These are phyloP conservation scores for Kalanchoe fedtschenkoi DNA, from an alignment of 164 flowering plant species.

Conservation along the genomic window DNA sequence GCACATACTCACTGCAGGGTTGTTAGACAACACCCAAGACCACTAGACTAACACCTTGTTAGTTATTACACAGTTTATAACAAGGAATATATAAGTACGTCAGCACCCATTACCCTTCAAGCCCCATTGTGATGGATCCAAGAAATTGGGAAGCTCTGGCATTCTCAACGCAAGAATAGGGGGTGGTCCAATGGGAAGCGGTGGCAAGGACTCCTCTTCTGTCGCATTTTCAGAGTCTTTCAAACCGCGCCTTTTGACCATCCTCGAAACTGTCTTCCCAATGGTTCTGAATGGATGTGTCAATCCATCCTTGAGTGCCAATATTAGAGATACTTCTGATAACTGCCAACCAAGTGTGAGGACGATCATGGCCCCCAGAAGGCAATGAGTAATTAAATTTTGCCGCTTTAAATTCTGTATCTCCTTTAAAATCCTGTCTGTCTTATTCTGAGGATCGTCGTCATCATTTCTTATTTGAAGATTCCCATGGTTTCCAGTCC, in stretches of 20 bases:
- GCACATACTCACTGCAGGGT: no score
- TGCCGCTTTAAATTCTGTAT: not conserved
- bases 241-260: not conserved
- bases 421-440: not conserved
- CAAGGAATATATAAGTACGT: no score
- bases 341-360: conserved; percentile 4
- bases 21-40: no score
- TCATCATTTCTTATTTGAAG: no score
- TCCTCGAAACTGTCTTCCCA: not conserved
- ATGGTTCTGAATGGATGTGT: not conserved
- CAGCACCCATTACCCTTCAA: not conserved
- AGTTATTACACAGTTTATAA: no score
- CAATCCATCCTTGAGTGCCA: conserved; percentile 2
- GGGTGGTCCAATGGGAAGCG: not conserved
- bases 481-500: no score
- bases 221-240: not conserved
- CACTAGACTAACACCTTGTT: no score
- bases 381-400: not conserved
- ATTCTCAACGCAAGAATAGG: not conserved
- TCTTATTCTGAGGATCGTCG: no score
- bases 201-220: not conserved
- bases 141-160: conserved; percentile 1
- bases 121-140: conserved; percentile 2
- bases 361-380: not conserved
- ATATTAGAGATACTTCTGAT: not conserved